These are phyloP conservation scores for Plenodomus lindquistii DNA, from an alignment of 2,329 filamentous ascomycete genomes.

Conservation along the genomic window DNA sequence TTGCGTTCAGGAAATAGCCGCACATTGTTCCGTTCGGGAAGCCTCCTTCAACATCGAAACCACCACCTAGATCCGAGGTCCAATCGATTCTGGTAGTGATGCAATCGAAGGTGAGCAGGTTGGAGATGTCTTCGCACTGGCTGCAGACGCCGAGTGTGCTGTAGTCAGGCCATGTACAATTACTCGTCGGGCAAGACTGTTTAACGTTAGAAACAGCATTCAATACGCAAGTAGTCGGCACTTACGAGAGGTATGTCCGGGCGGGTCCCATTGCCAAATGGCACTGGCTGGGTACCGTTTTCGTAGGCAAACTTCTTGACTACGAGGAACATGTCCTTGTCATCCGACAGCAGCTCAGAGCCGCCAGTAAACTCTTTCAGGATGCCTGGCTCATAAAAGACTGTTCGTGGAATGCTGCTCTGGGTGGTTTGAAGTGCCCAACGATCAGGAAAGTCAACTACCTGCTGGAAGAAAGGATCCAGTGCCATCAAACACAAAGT, in stretches of 20 bases:
- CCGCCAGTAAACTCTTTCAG: background rate
- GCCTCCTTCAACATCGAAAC: background rate
- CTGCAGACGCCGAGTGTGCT: constrained; percentile 33
- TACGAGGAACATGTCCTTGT: constrained; percentile 5
- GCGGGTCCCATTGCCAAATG: constrained; percentile 27
- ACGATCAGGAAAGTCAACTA: constrained; percentile 27
- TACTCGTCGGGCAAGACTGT: constrained; percentile 34
- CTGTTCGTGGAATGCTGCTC: constrained; percentile 15
- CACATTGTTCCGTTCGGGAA: constrained; percentile 27
- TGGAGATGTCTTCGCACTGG: constrained; percentile 14
- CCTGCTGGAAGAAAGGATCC: constrained; percentile 40
- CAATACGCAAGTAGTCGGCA: too few relatives aligned
- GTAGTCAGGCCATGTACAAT: constrained; percentile 34
- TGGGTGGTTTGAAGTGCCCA: constrained; percentile 16
- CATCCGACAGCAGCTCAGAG: background rate
- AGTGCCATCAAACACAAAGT: constrained; percentile 23
- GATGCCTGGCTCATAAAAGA: constrained; percentile 7
- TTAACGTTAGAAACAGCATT: too few relatives aligned
- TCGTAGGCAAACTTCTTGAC: constrained; percentile 13
- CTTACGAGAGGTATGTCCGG: constrained; percentile 29
- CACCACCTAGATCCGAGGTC: constrained; percentile 7
- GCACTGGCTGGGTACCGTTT: constrained; percentile 25
- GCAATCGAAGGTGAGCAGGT: constrained; percentile 14
- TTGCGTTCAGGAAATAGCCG: constrained; percentile 31
- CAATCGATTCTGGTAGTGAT: constrained; percentile 16